Percentiles rank a stretch among this genome's conserved stretches.
These are phyloP conservation scores for Magnaporthales sp. DNA, from an alignment of 2,329 filamentous ascomycete species.

Conservation along the genomic window DNA sequence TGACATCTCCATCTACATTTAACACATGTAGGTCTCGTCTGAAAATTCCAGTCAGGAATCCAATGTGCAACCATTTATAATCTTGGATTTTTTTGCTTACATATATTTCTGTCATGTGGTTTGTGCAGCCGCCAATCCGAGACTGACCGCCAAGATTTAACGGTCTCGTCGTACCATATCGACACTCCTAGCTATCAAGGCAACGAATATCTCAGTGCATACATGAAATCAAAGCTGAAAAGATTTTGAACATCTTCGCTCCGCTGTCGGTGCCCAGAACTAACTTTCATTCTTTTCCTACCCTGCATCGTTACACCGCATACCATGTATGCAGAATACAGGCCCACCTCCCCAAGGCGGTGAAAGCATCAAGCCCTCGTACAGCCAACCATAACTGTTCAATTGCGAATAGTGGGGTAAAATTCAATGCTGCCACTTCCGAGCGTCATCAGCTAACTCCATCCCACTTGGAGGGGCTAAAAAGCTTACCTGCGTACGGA, in stretches of 20 bases:
- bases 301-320: background rate
- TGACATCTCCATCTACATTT: background rate
- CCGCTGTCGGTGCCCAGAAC: background rate
- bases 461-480: background rate
- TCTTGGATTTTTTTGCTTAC: background rate
- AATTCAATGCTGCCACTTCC: background rate
- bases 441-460: constrained; percentile 1
- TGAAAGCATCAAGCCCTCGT: background rate
- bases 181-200: background rate
- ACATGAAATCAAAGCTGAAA: too few species aligned
- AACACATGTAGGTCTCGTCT: background rate
- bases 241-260: too few species aligned
- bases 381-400: background rate
- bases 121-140: background rate
- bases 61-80: background rate
- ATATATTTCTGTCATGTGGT: background rate
- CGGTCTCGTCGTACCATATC: background rate
- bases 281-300: background rate
- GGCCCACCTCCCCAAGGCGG: background rate
- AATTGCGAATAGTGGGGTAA: background rate
- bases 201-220: background rate
- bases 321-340: background rate
- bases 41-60: background rate
- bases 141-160: background rate
- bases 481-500: background rate